Conservation (phyloP, 148 eudicot genomes). For the Gaultheria prostrata region DNA sequence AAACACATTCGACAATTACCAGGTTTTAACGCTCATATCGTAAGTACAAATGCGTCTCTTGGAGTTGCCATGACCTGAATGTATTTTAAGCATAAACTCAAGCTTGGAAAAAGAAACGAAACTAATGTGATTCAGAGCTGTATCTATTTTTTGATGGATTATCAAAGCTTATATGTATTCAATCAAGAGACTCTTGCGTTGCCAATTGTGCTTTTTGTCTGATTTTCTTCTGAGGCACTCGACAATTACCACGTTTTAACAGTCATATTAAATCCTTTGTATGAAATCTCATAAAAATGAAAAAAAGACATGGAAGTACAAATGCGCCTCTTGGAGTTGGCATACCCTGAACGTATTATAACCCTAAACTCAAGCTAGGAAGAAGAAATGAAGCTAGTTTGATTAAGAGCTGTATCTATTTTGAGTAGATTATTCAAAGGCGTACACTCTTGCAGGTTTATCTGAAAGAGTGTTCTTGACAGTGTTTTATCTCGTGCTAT, state of each 20-base stretch:
- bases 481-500: neutral
- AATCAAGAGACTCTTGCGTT: no score
- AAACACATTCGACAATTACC: neutral
- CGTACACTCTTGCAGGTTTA: neutral
- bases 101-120: neutral
- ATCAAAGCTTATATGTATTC: no score
- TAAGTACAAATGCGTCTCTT: neutral
- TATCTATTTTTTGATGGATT: no score
- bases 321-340: neutral
- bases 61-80: neutral
- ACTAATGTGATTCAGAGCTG: neutral
- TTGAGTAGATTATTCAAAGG: neutral
- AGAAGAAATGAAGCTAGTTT: neutral
- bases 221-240: neutral
- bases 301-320: neutral
- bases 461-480: neutral
- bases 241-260: neutral
- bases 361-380: neutral
- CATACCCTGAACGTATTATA: neutral
- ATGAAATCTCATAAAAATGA: neutral
- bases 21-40: no score
- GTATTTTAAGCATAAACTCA: neutral
- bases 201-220: neutral
- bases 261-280: neutral
- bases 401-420: neutral